These are phyloP conservation scores for Aspergillus clavatus DNA, from an alignment of 2,329 filamentous ascomycete genomes.

Conservation along the genomic window DNA sequence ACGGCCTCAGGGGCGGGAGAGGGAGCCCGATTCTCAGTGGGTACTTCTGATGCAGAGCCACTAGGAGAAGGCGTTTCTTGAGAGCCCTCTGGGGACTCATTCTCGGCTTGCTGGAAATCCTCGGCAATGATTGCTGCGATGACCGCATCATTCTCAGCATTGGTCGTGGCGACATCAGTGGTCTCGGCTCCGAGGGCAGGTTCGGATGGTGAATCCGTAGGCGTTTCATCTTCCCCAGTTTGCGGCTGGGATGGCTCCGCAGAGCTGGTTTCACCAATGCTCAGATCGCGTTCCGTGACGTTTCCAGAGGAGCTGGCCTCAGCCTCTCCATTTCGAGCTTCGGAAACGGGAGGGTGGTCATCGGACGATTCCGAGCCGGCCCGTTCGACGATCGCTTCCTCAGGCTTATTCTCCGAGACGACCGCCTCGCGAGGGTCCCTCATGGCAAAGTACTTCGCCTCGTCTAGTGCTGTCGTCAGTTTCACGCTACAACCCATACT, in stretches of 20 bases:
- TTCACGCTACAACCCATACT: background rate
- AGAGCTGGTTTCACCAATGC: background rate
- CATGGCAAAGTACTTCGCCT: constrained; percentile 35
- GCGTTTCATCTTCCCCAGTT: background rate
- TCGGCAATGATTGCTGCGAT: constrained; percentile 28
- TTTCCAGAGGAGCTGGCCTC: constrained; percentile 28
- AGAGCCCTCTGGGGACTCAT: constrained; percentile 5
- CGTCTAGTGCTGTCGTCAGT: constrained; percentile 19
- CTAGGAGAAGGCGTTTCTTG: constrained; percentile 9
- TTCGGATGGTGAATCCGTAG: background rate
- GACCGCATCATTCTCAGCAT: constrained; percentile 21
- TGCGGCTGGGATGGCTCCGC: background rate
- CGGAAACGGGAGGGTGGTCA: constrained; percentile 11
- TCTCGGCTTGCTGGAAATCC: constrained; percentile 24
- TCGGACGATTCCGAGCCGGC: constrained; percentile 22
- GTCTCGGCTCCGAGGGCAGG: background rate
- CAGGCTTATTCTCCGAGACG: constrained; percentile 25
- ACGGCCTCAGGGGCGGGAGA: constrained; percentile 11
- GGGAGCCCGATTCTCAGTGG: constrained; percentile 6
- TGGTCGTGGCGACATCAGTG: constrained; percentile 13
- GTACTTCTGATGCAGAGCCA: constrained; percentile 6
- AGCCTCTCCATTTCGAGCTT: constrained; percentile 16
- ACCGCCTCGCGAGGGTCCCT: constrained; percentile 26
- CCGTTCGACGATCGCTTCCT: constrained; percentile 28
- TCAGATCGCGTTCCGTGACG: constrained; percentile 2